Evolutionary conservation across 2,329 filamentous ascomycete species (phyloP).

Genomic region (Aureobasidium melanogenum): DNA sequence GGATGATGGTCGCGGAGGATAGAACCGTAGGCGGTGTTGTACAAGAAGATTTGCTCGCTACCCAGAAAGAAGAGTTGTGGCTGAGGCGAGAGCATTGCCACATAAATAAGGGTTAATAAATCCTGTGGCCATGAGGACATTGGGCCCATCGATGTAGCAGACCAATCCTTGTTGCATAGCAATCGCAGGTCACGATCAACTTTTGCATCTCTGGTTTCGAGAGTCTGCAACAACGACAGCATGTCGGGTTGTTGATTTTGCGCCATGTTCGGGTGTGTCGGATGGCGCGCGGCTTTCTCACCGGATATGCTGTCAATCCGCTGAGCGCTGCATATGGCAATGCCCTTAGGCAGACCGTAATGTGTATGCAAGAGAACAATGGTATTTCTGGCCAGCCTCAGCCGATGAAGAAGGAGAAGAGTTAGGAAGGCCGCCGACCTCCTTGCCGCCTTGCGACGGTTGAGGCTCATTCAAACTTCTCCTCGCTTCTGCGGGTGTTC

Average conservation of each 20-base stretch:
- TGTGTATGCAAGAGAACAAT: neutral
- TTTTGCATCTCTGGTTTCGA: neutral
- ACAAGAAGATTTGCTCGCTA: neutral
- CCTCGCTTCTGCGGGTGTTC: no score
- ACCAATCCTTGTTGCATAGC: neutral
- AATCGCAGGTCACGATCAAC: neutral
- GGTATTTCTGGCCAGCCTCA: neutral
- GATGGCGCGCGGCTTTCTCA: neutral
- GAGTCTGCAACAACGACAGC: neutral
- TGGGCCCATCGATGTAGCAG: constrained; percentile 4
- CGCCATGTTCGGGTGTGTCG: neutral
- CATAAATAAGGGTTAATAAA: constrained; percentile 8
- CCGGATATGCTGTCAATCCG: neutral
- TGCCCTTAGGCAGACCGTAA: neutral
- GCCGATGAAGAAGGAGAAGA: constrained; percentile 13
- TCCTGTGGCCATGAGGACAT: constrained; percentile 11
- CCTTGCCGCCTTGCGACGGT: no score
- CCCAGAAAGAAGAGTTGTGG: constrained; percentile 12
- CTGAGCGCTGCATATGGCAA: neutral
- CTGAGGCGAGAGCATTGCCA: constrained; percentile 9
- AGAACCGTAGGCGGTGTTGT: constrained; percentile 10
- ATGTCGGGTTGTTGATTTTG: neutral
- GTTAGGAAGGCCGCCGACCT: neutral
- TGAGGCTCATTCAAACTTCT: no score
- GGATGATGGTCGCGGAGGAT: constrained; percentile 9